Conservation (phyloP, 2,329 filamentous ascomycete species). For the Grosmannia huntii region DNA sequence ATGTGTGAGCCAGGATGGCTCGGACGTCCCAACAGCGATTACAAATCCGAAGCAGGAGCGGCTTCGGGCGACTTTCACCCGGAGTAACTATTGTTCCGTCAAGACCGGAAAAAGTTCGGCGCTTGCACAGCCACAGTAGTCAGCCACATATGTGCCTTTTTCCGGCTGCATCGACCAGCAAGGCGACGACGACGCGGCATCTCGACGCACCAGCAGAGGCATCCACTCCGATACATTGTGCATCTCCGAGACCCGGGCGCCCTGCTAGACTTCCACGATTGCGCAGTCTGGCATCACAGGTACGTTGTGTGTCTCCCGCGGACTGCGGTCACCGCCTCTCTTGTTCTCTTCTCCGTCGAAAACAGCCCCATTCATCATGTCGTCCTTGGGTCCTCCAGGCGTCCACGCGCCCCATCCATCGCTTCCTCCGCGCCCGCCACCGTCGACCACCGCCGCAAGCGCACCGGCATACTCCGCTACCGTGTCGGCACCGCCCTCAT, state of each 20-base stretch:
- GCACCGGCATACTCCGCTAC: constrained; percentile 8
- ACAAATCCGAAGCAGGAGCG: no score
- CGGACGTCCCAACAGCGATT: no score
- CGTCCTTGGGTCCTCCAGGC: constrained; percentile 15
- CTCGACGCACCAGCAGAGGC: not conserved
- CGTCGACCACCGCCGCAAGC: not conserved
- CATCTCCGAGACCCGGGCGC: not conserved
- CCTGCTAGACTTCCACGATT: not conserved
- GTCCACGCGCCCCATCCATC: constrained; percentile 13
- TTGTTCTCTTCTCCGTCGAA: not conserved
- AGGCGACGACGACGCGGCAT: no score
- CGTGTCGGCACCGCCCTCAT: constrained; percentile 6
- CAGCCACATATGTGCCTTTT: not conserved
- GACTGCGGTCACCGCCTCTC: not conserved
- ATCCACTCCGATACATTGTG: not conserved
- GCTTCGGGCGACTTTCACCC: not conserved
- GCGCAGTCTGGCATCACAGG: not conserved
- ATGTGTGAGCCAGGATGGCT: no score
- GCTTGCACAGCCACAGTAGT: not conserved
- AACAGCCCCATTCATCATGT: constrained; percentile 13
- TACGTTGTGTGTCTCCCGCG: not conserved
- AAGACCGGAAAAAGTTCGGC: not conserved
- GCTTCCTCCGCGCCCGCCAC: constrained; percentile 13
- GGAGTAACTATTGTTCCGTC: not conserved
- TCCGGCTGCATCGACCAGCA: no score